Base-by-base conservation (phyloP, 306 rosid species). In the Rosa lucieae region DNA sequence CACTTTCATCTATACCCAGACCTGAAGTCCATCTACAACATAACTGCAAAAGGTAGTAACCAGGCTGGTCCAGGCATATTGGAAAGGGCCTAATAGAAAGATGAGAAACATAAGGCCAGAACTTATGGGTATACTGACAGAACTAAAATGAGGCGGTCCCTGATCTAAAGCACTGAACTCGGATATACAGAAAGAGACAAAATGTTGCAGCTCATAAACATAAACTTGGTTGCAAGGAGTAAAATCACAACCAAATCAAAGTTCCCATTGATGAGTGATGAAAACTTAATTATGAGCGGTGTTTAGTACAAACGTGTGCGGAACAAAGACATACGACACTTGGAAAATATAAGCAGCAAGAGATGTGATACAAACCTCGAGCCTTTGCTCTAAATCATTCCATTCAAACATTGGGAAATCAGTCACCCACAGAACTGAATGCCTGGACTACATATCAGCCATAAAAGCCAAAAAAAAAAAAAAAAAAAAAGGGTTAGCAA, bases 391-490 rank as follows among this genome's bases (percentile, higher is more conserved):
- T 39, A 75, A 51, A 58, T 92, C 99, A 81, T 95, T 95, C 99
- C 99, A 95, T 85, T 95, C 98, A 48, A 95, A 95, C 99, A 95
- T 92, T 15, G 99, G 99, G 79, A 95, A 95, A 84, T 92, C 98
- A 0, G 97, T 92, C 80, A 95, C 89, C 99, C 99, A 95, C 73
- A 95, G 80, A 88, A 95, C 85, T 72, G 99, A 88, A 88, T 94
- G 97, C 86, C 77, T 84, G 74, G 89, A 90, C 99, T 94, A 79
- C 74, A 85, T 62, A 76, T 61, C 84, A 78, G 56, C 68, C 59
- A 77, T 44, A 80, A 39, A 79, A 58, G 63, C 65, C 37, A 73
- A 72, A 85, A 79, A 1, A 29, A 29, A n/a, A n/a, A n/a, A n/a
- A n/a, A 0, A 71, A 72, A 61, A 84, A 80, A 68, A 72, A 68